Evolutionary conservation across 148 eudicot species (phyloP).

Genomic region (Arctostaphylos glauca): DNA sequence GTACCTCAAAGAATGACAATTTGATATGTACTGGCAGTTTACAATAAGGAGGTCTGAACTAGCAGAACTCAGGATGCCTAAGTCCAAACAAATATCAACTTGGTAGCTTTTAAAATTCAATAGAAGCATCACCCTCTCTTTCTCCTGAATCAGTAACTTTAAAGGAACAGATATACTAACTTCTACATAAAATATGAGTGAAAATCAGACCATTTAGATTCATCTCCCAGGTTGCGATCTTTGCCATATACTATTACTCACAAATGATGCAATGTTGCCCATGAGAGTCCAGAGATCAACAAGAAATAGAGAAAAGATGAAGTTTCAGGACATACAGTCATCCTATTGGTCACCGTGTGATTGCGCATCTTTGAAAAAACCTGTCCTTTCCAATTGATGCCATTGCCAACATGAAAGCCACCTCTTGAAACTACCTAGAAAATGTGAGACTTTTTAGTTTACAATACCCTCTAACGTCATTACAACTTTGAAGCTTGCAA

Average conservation of each 20-base stretch:
- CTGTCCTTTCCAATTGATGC: constrained; percentile 99
- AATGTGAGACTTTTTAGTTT: constrained; percentile 6
- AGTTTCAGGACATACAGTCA: constrained; percentile 65
- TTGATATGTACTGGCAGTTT: background rate
- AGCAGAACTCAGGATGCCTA: background rate
- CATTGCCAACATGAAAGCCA: constrained; percentile 99
- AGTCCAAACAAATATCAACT: background rate
- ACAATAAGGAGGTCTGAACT: background rate
- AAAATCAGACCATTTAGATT: constrained; percentile 8
- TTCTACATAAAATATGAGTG: background rate
- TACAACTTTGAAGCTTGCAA: background rate
- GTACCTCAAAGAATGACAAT: background rate
- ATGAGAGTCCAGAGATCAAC: background rate
- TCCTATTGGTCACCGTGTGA: constrained; percentile 86
- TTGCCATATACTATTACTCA: background rate
- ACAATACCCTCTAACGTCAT: background rate
- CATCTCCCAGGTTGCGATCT: background rate
- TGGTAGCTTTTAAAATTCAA: background rate
- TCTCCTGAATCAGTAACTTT: background rate
- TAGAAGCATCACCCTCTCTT: background rate
- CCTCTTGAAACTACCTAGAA: constrained; percentile 95
- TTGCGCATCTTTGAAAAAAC: constrained; percentile 97
- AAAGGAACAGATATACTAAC: background rate
- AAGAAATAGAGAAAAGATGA: background rate
- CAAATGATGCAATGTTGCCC: background rate